These are phyloP conservation scores for Gossypium schwendimanii DNA, from an alignment of 441 rosid species.

Conservation along the genomic window DNA sequence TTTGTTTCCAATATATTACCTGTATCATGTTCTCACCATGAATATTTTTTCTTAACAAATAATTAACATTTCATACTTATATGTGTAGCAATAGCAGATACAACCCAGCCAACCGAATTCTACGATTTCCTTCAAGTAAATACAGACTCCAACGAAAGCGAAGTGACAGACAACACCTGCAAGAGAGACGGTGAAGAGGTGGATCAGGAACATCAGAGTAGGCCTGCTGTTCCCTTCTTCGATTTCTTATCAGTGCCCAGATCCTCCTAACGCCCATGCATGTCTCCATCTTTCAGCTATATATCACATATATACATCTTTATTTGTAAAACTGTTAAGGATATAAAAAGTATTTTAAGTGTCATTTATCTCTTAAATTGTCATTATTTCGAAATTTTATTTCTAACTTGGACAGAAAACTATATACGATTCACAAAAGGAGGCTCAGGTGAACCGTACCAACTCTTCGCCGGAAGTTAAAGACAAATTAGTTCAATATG, in stretches of 20 bases:
- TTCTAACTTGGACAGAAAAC: too few species aligned
- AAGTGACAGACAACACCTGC: constrained; percentile 36
- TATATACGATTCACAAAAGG: too few species aligned
- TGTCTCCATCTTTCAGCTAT: too few species aligned
- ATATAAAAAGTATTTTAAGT: too few species aligned
- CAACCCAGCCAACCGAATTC: constrained; percentile 39
- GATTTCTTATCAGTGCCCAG: constrained; percentile 63
- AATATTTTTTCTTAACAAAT: neutral
- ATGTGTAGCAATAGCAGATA: constrained; percentile 23
- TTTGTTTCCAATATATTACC: neutral
- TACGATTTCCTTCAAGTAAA: constrained; percentile 73
- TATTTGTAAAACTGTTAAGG: too few species aligned
- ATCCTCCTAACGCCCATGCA: constrained; percentile 16
- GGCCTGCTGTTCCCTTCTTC: constrained; percentile 34
- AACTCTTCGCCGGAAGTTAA: too few species aligned
- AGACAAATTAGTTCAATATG: too few species aligned
- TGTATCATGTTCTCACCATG: neutral
- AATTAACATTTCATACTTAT: neutral
- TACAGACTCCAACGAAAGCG: constrained; percentile 53
- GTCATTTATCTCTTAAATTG: too few species aligned
- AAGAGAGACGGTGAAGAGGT: constrained; percentile 51
- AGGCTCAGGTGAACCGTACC: too few species aligned
- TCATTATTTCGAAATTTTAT: too few species aligned
- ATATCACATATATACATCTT: too few species aligned
- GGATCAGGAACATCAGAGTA: constrained; percentile 30